Conservation (phyloP, 495 filamentous ascomycete species). For the Rhizodiscina lignyota region DNA sequence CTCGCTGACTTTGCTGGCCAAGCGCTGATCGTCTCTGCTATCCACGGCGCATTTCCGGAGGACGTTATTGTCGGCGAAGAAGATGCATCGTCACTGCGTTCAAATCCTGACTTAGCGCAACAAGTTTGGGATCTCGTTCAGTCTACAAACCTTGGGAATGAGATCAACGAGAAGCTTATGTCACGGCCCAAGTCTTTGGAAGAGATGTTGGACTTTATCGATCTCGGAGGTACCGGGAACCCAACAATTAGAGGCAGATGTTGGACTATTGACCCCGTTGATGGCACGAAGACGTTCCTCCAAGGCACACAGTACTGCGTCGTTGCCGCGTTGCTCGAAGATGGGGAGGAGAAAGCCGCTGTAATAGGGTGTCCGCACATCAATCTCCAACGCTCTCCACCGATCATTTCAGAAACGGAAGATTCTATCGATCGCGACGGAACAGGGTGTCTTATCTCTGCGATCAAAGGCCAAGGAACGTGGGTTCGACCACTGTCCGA, state of each 20-base stretch:
- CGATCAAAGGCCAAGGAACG: slow-evolving; percentile 35
- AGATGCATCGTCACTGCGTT: slow-evolving; percentile 6
- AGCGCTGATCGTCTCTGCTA: slow-evolving; percentile 10
- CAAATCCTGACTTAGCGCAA: slow-evolving; percentile 5
- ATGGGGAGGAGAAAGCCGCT: slow-evolving; percentile 28
- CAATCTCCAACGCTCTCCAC: slow-evolving; percentile 9
- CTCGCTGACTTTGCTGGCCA: slow-evolving; percentile 16
- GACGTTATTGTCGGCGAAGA: slow-evolving; percentile 16
- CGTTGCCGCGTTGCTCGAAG: slow-evolving; percentile 34
- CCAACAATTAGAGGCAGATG: slow-evolving; percentile 24
- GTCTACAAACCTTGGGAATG: not conserved
- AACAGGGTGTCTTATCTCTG: slow-evolving; percentile 34
- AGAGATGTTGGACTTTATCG: slow-evolving; percentile 44
- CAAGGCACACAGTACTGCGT: slow-evolving; percentile 44
- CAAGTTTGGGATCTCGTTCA: slow-evolving; percentile 13
- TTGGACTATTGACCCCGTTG: slow-evolving; percentile 55
- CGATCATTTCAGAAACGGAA: slow-evolving; percentile 12
- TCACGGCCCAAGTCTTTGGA: slow-evolving; percentile 29
- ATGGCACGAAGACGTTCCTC: slow-evolving; percentile 49
- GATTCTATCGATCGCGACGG: slow-evolving; percentile 27
- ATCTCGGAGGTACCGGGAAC: slow-evolving; percentile 34
- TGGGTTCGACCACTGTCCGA: slow-evolving; percentile 28
- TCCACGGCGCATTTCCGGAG: slow-evolving; percentile 8
- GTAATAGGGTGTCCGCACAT: slow-evolving; percentile 41
- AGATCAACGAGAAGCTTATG: slow-evolving; percentile 16